These are phyloP conservation scores for Geranium incanum DNA, from an alignment of 441 rosid species.

Conservation along the genomic window DNA sequence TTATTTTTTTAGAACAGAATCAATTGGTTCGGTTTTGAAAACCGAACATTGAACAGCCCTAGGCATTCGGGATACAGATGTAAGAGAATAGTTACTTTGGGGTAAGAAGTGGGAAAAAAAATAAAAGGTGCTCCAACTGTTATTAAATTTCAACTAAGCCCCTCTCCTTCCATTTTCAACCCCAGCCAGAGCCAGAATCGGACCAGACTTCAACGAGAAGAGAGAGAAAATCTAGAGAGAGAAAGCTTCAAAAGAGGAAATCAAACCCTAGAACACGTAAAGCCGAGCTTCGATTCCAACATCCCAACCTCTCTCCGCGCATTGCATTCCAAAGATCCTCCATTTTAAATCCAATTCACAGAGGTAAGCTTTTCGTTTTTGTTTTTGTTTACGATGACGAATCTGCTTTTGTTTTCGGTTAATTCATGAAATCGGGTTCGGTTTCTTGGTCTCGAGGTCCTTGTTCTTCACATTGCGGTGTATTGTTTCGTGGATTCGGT, in stretches of 20 bases:
- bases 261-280: slow-evolving; percentile 20
- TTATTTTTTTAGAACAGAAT: too few species aligned
- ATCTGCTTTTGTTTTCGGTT: slow-evolving; percentile 20
- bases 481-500: not conserved
- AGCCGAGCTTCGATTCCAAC: slow-evolving; percentile 13
- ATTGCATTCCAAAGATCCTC: slow-evolving; percentile 40
- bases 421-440: not conserved
- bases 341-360: slow-evolving; percentile 20
- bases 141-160: too few species aligned
- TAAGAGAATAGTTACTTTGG: too few species aligned
- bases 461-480: not conserved
- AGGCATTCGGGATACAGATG: too few species aligned
- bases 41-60: too few species aligned
- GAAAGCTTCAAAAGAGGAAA: not conserved
- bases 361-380: slow-evolving; percentile 16
- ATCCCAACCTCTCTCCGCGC: slow-evolving; percentile 9
- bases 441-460: not conserved
- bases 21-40: too few species aligned
- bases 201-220: not conserved
- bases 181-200: slow-evolving; percentile 13
- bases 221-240: not conserved
- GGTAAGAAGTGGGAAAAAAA: too few species aligned
- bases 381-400: not conserved
- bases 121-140: too few species aligned
- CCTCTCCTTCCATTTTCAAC: slow-evolving; percentile 3